These are phyloP conservation scores for Gracilariopsis chorda DNA, from an alignment of 23 red algal species.

Conservation along the genomic window DNA sequence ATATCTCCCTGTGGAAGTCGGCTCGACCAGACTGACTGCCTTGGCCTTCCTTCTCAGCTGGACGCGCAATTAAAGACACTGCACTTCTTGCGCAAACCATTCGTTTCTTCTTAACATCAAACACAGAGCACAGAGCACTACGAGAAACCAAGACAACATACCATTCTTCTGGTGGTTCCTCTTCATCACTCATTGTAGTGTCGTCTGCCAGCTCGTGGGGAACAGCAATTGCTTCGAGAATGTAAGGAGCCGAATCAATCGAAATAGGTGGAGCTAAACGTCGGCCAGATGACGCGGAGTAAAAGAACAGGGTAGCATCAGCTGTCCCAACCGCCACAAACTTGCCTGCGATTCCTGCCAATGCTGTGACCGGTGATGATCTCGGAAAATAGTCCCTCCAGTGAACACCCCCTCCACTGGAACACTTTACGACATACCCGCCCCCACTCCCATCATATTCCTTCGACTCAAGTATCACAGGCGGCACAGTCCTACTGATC, in stretches of 20 bases:
- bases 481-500: constrained; percentile 41
- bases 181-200: background rate
- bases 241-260: constrained; percentile 75
- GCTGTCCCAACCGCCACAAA: constrained; percentile 67
- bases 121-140: constrained; percentile 64
- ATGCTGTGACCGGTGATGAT: constrained; percentile 10
- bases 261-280: constrained; percentile 73
- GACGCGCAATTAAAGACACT: constrained; percentile 47
- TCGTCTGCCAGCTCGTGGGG: background rate
- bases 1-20: constrained; percentile 28
- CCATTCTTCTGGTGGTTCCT: constrained; percentile 17
- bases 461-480: constrained; percentile 57
- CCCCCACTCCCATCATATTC: constrained; percentile 59
- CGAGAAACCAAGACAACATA: constrained; percentile 64
- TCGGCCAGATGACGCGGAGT: constrained; percentile 56
- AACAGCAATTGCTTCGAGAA: constrained; percentile 55
- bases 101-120: constrained; percentile 56
- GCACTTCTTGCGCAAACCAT: constrained; percentile 71
- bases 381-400: constrained; percentile 71
- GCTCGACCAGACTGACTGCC: background rate
- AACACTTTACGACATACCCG: constrained; percentile 48
- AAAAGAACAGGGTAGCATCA: constrained; percentile 78
- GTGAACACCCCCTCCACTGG: constrained; percentile 36
- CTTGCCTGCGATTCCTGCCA: constrained; percentile 50
- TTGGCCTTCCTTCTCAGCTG: background rate